phyloP scores from a whole-genome alignment of 192 early-diverging fungal species.

The Coemansia sp. region DNA sequence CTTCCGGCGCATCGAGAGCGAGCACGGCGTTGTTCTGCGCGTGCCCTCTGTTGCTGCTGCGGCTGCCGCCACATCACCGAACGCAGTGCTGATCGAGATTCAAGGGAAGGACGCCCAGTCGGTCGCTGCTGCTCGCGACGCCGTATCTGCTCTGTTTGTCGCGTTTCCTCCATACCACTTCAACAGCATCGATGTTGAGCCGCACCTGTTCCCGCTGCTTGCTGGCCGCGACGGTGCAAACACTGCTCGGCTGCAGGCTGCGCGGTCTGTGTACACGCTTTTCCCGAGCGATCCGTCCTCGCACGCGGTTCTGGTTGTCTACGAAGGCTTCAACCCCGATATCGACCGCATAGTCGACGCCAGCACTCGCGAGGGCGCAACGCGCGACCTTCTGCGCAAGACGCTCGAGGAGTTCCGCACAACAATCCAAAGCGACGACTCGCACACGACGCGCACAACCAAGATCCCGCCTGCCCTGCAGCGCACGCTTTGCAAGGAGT shows the following conservation, averaged over 20 bases:
- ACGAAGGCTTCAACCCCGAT: constrained; percentile 62
- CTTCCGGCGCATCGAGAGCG: constrained; percentile 78
- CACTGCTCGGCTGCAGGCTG: constrained; percentile 63
- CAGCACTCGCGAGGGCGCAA: constrained; percentile 59
- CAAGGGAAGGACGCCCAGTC: constrained; percentile 66
- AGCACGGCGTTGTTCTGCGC: constrained; percentile 61
- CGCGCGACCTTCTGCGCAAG: constrained; percentile 48
- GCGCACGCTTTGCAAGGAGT: constrained; percentile 66
- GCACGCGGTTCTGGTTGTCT: constrained; percentile 77
- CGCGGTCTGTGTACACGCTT: constrained; percentile 72
- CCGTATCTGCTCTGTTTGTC: constrained; percentile 57
- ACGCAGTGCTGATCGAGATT: constrained; percentile 68
- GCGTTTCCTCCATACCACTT: constrained; percentile 62
- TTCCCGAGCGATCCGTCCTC: constrained; percentile 62
- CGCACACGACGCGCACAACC: constrained; percentile 62
- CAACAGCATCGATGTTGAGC: constrained; percentile 71
- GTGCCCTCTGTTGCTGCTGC: constrained; percentile 53
- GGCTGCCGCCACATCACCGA: constrained; percentile 30
- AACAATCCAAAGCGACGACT: constrained; percentile 62
- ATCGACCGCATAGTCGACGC: constrained; percentile 50
- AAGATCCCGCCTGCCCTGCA: constrained; percentile 76
- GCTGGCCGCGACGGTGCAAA: constrained; percentile 64
- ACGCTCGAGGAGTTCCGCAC: constrained; percentile 70
- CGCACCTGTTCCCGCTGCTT: constrained; percentile 71
- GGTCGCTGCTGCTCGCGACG: constrained; percentile 64